phyloP scores from a whole-genome alignment of 2,329 filamentous ascomycete species.

The Thielaviopsis populi region DNA sequence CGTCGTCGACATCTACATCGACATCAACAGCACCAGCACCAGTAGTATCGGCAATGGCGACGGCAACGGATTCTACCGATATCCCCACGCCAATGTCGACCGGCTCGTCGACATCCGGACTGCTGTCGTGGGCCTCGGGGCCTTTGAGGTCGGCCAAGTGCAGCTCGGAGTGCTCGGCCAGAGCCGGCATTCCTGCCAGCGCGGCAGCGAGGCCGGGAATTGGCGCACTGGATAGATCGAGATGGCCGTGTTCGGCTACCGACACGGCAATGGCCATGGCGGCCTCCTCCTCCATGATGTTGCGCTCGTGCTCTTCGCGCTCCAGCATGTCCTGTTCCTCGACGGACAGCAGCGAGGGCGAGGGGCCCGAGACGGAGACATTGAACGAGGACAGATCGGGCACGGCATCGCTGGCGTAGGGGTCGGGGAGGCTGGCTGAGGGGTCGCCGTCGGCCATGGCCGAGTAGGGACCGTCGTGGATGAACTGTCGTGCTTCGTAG shows the following conservation, averaged over 20 bases:
- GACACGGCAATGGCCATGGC: slow-evolving; percentile 14
- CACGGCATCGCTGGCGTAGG: slow-evolving; percentile 30
- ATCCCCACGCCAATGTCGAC: not conserved
- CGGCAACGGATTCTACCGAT: not conserved
- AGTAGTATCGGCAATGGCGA: not conserved
- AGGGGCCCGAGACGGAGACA: slow-evolving; percentile 19
- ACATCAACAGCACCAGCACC: not conserved
- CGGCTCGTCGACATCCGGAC: slow-evolving; percentile 2
- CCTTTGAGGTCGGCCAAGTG: slow-evolving; percentile 12
- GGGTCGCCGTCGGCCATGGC: slow-evolving; percentile 29
- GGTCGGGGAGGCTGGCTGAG: slow-evolving; percentile 23
- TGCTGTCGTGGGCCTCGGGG: slow-evolving; percentile 6
- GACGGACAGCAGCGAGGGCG: slow-evolving; percentile 27
- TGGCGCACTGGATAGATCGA: slow-evolving; percentile 14
- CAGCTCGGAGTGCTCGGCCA: slow-evolving; percentile 21
- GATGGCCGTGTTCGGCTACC: slow-evolving; percentile 12
- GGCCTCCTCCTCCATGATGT: slow-evolving; percentile 12
- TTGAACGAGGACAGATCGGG: slow-evolving; percentile 32
- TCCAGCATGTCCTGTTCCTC: slow-evolving; percentile 21
- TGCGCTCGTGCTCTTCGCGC: slow-evolving; percentile 11
- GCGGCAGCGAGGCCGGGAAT: slow-evolving; percentile 9
- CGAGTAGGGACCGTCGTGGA: slow-evolving; percentile 34
- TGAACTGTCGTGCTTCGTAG: slow-evolving; percentile 35
- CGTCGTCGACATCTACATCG: not conserved
- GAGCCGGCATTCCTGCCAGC: slow-evolving; percentile 11